phyloP scores from a whole-genome alignment of 495 filamentous ascomycete genomes.

The Massariosphaeria phaeospora region DNA sequence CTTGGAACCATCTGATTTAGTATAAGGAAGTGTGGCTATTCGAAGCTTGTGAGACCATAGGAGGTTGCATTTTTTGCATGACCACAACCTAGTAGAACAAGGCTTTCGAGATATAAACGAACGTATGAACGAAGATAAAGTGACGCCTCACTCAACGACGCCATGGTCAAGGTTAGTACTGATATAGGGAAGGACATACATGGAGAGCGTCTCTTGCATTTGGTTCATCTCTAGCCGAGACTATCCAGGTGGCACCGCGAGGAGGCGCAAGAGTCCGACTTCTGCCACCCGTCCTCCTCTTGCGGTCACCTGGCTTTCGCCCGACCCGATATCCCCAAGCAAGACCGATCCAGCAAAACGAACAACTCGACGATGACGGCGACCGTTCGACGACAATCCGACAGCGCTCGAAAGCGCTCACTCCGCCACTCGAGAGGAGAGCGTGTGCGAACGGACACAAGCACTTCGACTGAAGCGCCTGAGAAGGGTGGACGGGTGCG shows the following conservation, averaged over 20 bases:
- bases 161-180: no score
- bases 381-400: neutral
- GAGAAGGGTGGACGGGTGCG: neutral
- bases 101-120: no score
- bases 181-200: conserved; percentile 1
- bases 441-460: neutral
- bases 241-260: conserved; percentile 16
- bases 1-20: no score
- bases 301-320: conserved; percentile 3
- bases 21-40: no score
- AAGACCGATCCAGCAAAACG: neutral
- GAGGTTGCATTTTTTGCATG: no score
- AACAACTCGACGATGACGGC: neutral
- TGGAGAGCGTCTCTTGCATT: conserved; percentile 17
- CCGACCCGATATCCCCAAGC: conserved; percentile 4
- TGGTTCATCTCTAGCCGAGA: conserved; percentile 16
- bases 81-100: no score
- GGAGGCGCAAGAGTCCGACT: conserved; percentile 24
- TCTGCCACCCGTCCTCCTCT: conserved; percentile 21
- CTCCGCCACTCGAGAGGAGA: neutral
- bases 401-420: neutral
- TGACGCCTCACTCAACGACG: no score
- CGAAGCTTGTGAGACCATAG: no score
- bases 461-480: neutral
- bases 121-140: no score